Evolutionary conservation across 352 stramenopile species (phyloP), one percentile per base, ranked within the genome.

Genomic region (Phytophthora pistaciae): DNA sequence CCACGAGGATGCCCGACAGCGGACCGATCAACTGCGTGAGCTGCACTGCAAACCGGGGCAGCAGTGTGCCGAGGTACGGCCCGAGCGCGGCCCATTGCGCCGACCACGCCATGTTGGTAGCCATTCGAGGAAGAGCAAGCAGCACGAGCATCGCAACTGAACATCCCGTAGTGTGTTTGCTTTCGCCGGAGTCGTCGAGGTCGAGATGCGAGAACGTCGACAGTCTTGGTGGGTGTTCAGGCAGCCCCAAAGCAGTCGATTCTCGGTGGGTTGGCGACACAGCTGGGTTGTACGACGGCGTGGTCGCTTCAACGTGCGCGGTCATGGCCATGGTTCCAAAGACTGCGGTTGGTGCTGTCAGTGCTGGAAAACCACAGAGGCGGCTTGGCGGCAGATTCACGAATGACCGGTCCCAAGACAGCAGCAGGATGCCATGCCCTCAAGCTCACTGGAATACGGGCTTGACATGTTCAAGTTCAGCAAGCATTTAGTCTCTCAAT

Each of bases 81-180:
- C 85, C 85, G 16, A 95, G 67, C 1, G 85, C 85, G 2, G 85
- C 84, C 87, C 87, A 93, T 54, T 95, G 85, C 42, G 87, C 85
- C 1, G 84, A 88, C 87, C 85, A 95, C 9, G 82, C 84, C 84
- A 93, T 92, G 63, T 92, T 92, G 46, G 79, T 91, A 10, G 87
- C 85, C 84, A 95, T 91, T 9, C 85, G 76, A 0, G 87, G 85
- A 18, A 93, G 57, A 18, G 85, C 89, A 3, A 93, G 76, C 16
- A 93, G 66, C 57, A 94, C 73, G 3, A 94, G 74, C 82, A 92
- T 92, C 1, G 72, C 59, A 9, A 94, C 64, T 1, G 87, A 94
- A 67, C 83, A 91, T 0, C 82, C 69, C 53, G n/a, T 52, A 4
- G 60, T 70, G 53, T 68, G 64, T 21, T 75, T 70, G 42, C 59